These are phyloP conservation scores for Endogone sp. DNA, from an alignment of 192 early-diverging fungal species.

Conservation along the genomic window DNA sequence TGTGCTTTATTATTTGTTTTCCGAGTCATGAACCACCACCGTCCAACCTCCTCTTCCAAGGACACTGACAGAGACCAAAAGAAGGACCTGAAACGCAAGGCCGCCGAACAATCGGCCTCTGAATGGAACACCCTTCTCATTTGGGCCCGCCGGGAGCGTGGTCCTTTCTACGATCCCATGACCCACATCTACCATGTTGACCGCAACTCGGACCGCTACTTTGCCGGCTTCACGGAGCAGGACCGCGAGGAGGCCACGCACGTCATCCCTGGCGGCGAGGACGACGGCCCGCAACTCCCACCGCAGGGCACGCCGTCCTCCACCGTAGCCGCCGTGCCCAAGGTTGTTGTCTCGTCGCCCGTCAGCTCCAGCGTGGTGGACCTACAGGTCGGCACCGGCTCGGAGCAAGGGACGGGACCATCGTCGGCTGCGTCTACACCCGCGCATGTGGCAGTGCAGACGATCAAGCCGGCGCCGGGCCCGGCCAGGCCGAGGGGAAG, in stretches of 20 bases:
- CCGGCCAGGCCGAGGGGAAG: too few species aligned
- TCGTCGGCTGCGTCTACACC: too few species aligned
- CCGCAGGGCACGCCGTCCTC: too few species aligned
- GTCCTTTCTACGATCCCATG: slow-evolving; percentile 42
- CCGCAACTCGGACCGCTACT: slow-evolving; percentile 35
- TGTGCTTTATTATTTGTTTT: background rate
- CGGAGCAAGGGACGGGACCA: too few species aligned
- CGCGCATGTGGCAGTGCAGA: too few species aligned
- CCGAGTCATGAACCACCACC: background rate
- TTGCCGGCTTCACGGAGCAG: slow-evolving; percentile 27
- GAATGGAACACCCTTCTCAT: slow-evolving; percentile 40
- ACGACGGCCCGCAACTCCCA: too few species aligned
- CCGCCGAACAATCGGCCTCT: background rate
- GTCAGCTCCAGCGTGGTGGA: too few species aligned
- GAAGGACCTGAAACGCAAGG: background rate
- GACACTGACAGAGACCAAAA: background rate
- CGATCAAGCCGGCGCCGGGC: too few species aligned
- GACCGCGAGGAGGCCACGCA: background rate
- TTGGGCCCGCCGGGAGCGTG: slow-evolving; percentile 37
- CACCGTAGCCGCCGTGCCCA: too few species aligned
- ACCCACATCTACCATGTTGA: slow-evolving; percentile 43
- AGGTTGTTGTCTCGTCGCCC: too few species aligned
- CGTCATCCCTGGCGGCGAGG: too few species aligned
- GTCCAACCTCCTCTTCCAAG: background rate
- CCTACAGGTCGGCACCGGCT: too few species aligned